phyloP scores from a whole-genome alignment of 345 rosid species.

The Lepidium sativum region DNA sequence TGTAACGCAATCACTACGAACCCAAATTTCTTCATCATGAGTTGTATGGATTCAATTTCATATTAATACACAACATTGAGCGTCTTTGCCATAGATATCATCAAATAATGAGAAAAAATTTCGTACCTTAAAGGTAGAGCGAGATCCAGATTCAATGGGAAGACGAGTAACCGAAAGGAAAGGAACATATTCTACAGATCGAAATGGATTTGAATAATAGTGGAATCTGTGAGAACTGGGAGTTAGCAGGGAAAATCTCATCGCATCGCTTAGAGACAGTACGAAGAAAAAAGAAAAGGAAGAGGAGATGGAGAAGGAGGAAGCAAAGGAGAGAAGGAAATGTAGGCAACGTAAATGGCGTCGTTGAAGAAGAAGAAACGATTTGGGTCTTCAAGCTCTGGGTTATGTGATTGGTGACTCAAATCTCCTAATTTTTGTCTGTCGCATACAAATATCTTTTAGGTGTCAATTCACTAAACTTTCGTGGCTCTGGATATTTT shows the following conservation, averaged over 20 bases:
- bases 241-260: conserved; percentile 5
- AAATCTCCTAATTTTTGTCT: not conserved
- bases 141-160: conserved; percentile 9
- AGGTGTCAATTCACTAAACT: not conserved
- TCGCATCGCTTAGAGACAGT: conserved; percentile 8
- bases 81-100: not conserved
- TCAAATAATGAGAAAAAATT: not conserved
- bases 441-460: not conserved
- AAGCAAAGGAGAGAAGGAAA: not conserved
- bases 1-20: not conserved
- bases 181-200: conserved; percentile 7
- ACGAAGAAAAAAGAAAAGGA: not conserved
- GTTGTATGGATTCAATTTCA: not conserved
- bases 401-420: not conserved
- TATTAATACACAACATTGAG: not conserved
- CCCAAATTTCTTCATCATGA: not conserved
- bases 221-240: conserved; percentile 1
- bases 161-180: conserved; percentile 1
- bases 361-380: not conserved
- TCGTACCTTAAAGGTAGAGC: conserved; percentile 8
- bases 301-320: no score
- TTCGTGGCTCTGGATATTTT: not conserved
- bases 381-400: not conserved
- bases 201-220: not conserved
- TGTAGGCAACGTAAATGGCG: not conserved